A percentile compares a stretch with the other conserved stretches of the same genome.
These are phyloP conservation scores for Hygrophila difformis DNA, from an alignment of 257 asterid species.

Conservation along the genomic window DNA sequence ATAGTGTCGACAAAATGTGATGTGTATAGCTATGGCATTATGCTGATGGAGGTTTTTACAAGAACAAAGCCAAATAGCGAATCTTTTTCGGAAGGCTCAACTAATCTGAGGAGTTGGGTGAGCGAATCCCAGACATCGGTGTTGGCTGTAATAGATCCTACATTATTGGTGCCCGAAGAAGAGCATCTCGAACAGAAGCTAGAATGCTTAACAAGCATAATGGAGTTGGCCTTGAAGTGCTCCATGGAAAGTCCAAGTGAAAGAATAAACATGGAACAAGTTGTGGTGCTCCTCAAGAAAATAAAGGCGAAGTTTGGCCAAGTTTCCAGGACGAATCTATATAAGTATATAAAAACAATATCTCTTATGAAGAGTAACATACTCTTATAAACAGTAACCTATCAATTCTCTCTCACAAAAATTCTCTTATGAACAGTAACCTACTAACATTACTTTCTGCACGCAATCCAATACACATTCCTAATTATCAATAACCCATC, in stretches of 20 bases:
- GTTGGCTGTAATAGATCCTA: constrained; percentile 13
- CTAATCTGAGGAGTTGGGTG: constrained; percentile 18
- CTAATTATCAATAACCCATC: too few species aligned
- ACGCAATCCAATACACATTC: too few species aligned
- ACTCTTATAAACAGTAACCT: too few species aligned
- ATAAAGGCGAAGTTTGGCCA: too few species aligned
- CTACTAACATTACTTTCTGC: too few species aligned
- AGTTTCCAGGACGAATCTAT: too few species aligned
- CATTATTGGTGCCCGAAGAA: background rate
- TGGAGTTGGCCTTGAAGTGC: constrained; percentile 10
- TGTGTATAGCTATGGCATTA: constrained; percentile 20
- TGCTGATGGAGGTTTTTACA: constrained; percentile 20
- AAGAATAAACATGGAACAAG: constrained; percentile 1
- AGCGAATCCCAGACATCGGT: background rate
- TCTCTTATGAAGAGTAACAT: too few species aligned
- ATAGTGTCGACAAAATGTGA: constrained; percentile 14
- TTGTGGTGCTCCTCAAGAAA: background rate
- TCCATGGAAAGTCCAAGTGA: background rate
- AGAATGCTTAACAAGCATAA: background rate
- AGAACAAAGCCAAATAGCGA: constrained; percentile 20
- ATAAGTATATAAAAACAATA: too few species aligned
- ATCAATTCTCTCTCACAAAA: too few species aligned
- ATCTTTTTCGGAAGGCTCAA: constrained; percentile 12
- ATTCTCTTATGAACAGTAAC: too few species aligned
- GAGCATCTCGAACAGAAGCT: background rate